Evolutionary conservation across 2,329 filamentous ascomycete genomes (phyloP).

Genomic region (Cladosporium velox): DNA sequence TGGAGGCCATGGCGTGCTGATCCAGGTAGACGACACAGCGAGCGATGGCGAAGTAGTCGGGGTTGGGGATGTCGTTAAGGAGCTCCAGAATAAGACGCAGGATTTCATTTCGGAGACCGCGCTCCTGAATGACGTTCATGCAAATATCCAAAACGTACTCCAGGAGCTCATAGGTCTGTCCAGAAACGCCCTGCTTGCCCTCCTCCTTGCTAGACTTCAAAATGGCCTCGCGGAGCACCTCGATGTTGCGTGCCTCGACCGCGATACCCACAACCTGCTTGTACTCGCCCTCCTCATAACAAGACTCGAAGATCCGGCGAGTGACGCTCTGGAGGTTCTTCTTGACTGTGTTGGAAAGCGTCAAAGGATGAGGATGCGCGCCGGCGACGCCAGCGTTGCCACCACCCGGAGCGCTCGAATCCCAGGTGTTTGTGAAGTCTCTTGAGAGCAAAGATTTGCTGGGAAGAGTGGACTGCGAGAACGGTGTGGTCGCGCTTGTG

Average conservation of each 20-base stretch:
- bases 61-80: constrained; percentile 87
- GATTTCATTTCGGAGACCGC: constrained; percentile 79
- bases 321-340: constrained; percentile 80
- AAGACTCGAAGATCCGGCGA: constrained; percentile 86
- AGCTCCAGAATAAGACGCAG: constrained; percentile 89
- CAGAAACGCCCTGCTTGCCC: constrained; percentile 64
- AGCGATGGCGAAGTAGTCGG: constrained; percentile 97
- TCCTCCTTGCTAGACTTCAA: constrained; percentile 85
- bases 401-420: constrained; percentile 57
- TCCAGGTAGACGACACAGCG: constrained; percentile 97
- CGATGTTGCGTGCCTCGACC: constrained; percentile 88
- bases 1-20: constrained; percentile 85
- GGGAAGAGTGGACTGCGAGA: constrained; percentile 88
- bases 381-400: constrained; percentile 57
- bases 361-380: constrained; percentile 61
- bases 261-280: constrained; percentile 96
- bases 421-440: constrained; percentile 65
- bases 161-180: constrained; percentile 86
- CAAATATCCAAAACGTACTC: constrained; percentile 95
- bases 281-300: constrained; percentile 82
- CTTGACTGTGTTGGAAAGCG: constrained; percentile 72
- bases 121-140: constrained; percentile 96
- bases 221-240: constrained; percentile 83
- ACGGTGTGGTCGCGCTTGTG: constrained; percentile 88
- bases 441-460: constrained; percentile 95